These are phyloP conservation scores for Dinochytrium kinnereticum DNA, from an alignment of 371 early-diverging fungal genomes.

Conservation along the genomic window DNA sequence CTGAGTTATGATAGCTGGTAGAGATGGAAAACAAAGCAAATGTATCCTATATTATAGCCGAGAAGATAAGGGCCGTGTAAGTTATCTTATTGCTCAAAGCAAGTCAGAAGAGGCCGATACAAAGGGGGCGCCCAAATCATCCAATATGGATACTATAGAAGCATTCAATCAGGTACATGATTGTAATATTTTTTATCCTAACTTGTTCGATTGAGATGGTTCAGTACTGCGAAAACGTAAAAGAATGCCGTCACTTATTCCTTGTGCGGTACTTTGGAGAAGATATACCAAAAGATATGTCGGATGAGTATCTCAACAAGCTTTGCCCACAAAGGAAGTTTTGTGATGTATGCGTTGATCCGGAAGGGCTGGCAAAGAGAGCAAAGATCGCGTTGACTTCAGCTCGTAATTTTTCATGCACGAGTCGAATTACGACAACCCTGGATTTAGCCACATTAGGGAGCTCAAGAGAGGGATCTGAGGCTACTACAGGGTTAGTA, in stretches of 20 bases:
- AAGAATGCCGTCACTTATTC: conserved; percentile 46
- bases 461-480: neutral
- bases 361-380: conserved; percentile 20
- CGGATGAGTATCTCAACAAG: conserved; percentile 3
- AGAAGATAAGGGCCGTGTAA: conserved; percentile 53
- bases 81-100: conserved; percentile 34
- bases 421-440: no score
- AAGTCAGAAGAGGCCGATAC: neutral
- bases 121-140: neutral
- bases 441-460: no score
- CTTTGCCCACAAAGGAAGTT: conserved; percentile 34
- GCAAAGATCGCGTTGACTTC: neutral
- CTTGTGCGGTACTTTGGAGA: conserved; percentile 50
- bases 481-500: neutral
- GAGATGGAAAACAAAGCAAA: conserved; percentile 60
- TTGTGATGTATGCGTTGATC: conserved; percentile 53
- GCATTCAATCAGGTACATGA: conserved; percentile 39
- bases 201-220: conserved; percentile 41
- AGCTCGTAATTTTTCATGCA: neutral
- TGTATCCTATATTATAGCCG: conserved; percentile 67
- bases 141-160: conserved; percentile 23
- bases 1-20: conserved; percentile 51
- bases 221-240: conserved; percentile 52
- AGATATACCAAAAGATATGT: neutral
- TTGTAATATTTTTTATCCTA: neutral